A percentile compares a stretch with the other conserved stretches of the same genome.
Evolutionary conservation across 2,329 filamentous ascomycete species (phyloP).

Genomic region (Apiospora hydei): DNA sequence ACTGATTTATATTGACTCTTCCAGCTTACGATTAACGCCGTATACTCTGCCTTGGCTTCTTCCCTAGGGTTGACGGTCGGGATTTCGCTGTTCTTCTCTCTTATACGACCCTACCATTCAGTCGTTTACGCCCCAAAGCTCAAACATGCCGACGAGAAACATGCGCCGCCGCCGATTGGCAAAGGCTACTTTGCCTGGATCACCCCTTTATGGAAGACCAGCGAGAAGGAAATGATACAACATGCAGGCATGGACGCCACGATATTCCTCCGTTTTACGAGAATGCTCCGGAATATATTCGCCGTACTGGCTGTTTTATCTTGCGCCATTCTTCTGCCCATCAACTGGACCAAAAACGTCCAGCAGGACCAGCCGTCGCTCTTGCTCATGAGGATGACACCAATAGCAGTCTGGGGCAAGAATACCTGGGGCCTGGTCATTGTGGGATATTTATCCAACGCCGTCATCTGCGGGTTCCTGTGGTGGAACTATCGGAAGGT

Average conservation of each 20-base stretch:
- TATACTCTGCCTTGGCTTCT: conserved; percentile 81
- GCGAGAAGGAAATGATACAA: conserved; percentile 79
- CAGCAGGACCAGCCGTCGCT: conserved; percentile 40
- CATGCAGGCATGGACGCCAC: conserved; percentile 90
- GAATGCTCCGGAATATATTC: conserved; percentile 95
- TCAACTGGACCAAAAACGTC: conserved; percentile 69
- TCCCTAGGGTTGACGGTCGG: conserved; percentile 78
- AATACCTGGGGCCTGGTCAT: conserved; percentile 67
- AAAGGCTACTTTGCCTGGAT: conserved; percentile 92
- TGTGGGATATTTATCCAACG: conserved; percentile 71
- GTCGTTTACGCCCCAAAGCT: conserved; percentile 94
- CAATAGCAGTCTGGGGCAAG: conserved; percentile 58
- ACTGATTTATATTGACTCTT: conserved; percentile 15
- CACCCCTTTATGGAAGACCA: conserved; percentile 76
- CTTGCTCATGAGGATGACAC: conserved; percentile 68
- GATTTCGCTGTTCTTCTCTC: conserved; percentile 83
- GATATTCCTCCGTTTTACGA: conserved; percentile 85
- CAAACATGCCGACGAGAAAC: conserved; percentile 89
- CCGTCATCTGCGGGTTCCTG: conserved; percentile 80
- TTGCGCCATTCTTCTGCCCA: conserved; percentile 79
- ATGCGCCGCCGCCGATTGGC: conserved; percentile 85
- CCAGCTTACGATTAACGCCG: conserved; percentile 62
- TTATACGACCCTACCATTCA: conserved; percentile 89
- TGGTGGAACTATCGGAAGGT: conserved; percentile 91
- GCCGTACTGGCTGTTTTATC: conserved; percentile 74